These are phyloP conservation scores for Mycena metata DNA, from an alignment of 768 basidiomycete genomes.

Conservation along the genomic window DNA sequence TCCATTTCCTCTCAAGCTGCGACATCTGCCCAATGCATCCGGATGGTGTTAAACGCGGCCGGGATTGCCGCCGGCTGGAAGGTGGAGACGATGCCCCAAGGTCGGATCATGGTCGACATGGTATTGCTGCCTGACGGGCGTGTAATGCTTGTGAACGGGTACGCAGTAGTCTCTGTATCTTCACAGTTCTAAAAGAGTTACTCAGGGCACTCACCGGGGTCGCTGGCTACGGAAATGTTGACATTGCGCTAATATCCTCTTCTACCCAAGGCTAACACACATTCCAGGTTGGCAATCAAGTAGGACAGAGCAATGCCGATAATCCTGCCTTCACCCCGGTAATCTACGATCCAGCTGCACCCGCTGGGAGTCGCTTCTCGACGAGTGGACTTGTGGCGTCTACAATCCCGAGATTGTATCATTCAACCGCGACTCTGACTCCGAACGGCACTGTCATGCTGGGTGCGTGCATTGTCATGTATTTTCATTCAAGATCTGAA, in stretches of 20 bases:
- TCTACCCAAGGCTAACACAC: not conserved
- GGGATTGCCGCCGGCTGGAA: slow-evolving; percentile 61
- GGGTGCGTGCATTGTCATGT: slow-evolving; percentile 27
- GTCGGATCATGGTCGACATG: slow-evolving; percentile 55
- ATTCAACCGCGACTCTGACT: slow-evolving; percentile 49
- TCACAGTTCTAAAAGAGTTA: not conserved
- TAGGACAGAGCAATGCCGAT: slow-evolving; percentile 56
- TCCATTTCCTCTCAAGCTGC: slow-evolving; percentile 54
- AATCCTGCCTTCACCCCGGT: slow-evolving; percentile 50
- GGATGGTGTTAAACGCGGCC: slow-evolving; percentile 55
- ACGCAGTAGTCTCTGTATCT: not conserved
- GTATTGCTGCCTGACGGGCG: slow-evolving; percentile 57
- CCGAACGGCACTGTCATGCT: slow-evolving; percentile 51
- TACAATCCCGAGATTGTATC: slow-evolving; percentile 51
- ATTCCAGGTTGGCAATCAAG: slow-evolving; percentile 45
- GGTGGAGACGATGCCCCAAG: slow-evolving; percentile 58
- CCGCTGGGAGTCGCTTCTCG: slow-evolving; percentile 48
- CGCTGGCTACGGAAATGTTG: slow-evolving; percentile 53
- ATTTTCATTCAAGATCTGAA: not conserved
- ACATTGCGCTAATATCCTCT: not conserved
- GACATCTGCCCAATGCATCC: slow-evolving; percentile 59
- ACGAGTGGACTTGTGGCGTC: slow-evolving; percentile 47
- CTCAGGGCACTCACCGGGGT: slow-evolving; percentile 53
- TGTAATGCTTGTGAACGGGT: slow-evolving; percentile 58
- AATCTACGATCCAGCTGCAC: slow-evolving; percentile 49